phyloP scores from a whole-genome alignment of 345 rosid genomes.

The Melaleuca alternifolia region DNA sequence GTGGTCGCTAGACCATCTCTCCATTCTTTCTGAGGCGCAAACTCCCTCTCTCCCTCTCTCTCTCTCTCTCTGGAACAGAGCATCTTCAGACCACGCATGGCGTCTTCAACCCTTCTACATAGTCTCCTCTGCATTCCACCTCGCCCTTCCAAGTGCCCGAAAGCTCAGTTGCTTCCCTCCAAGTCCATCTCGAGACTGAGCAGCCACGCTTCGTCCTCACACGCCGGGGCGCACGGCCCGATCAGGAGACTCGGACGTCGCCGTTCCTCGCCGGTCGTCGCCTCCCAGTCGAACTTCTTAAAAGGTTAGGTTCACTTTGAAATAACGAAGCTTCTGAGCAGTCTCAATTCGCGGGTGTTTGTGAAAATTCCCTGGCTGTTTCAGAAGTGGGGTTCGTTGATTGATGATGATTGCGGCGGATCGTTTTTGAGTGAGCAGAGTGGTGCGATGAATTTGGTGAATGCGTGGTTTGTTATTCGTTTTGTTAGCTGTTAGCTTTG shows the following conservation, averaged over 20 bases:
- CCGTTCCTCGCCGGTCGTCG: neutral
- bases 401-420: neutral
- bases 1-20: neutral
- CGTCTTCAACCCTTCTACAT: neutral
- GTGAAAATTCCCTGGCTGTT: neutral
- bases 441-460: neutral
- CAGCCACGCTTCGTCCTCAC: neutral
- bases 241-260: neutral
- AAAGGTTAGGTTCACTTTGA: conserved; percentile 1
- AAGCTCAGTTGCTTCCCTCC: neutral
- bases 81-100: neutral
- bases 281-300: conserved; percentile 5
- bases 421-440: neutral
- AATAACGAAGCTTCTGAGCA: neutral
- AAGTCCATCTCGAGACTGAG: neutral
- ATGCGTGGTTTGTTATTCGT: neutral
- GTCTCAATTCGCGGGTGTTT: neutral
- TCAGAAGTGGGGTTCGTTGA: neutral
- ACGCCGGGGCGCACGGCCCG: neutral
- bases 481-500: neutral
- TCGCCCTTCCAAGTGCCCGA: neutral
- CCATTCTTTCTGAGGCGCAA: neutral
- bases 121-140: neutral
- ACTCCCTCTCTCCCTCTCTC: neutral
- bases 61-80: neutral